Conservation (phyloP, 2,329 filamentous ascomycete genomes). For the Trichoderma breve region DNA sequence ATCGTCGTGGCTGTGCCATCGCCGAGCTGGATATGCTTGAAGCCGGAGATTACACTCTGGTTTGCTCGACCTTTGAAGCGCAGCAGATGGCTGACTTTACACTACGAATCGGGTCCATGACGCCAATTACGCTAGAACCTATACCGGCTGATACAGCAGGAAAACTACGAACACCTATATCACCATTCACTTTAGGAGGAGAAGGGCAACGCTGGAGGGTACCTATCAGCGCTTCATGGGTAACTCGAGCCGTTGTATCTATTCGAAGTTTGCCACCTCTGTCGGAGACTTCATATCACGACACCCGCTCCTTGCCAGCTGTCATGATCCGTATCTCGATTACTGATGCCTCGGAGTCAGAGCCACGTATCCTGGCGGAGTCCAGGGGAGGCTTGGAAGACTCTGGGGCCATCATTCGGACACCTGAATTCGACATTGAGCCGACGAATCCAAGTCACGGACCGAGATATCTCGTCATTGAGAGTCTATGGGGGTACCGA, state of each 20-base stretch:
- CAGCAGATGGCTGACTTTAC: slow-evolving; percentile 73
- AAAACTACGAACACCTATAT: slow-evolving; percentile 60
- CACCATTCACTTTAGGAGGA: slow-evolving; percentile 51
- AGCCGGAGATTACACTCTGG: slow-evolving; percentile 76
- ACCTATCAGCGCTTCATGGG: slow-evolving; percentile 39
- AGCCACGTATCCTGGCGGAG: slow-evolving; percentile 61
- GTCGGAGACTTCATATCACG: slow-evolving; percentile 23
- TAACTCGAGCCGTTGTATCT: slow-evolving; percentile 55
- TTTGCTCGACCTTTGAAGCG: slow-evolving; percentile 86
- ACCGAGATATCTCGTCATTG: slow-evolving; percentile 77
- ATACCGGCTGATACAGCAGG: slow-evolving; percentile 76
- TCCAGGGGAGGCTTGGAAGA: slow-evolving; percentile 76
- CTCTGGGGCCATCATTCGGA: slow-evolving; percentile 62
- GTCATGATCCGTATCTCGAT: slow-evolving; percentile 66
- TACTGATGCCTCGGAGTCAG: slow-evolving; percentile 69
- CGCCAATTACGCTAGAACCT: slow-evolving; percentile 53
- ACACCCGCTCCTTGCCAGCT: slow-evolving; percentile 42
- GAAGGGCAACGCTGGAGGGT: slow-evolving; percentile 42
- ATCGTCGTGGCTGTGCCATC: slow-evolving; percentile 74
- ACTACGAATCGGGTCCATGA: slow-evolving; percentile 68
- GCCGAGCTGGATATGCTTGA: slow-evolving; percentile 61
- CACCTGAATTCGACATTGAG: slow-evolving; percentile 71
- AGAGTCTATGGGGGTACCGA: slow-evolving; percentile 64
- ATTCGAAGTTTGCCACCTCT: slow-evolving; percentile 32
- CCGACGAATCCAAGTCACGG: slow-evolving; percentile 55